Evolutionary conservation across 495 filamentous ascomycete genomes (phyloP).

Genomic region (Tetracladium marchalianum): DNA sequence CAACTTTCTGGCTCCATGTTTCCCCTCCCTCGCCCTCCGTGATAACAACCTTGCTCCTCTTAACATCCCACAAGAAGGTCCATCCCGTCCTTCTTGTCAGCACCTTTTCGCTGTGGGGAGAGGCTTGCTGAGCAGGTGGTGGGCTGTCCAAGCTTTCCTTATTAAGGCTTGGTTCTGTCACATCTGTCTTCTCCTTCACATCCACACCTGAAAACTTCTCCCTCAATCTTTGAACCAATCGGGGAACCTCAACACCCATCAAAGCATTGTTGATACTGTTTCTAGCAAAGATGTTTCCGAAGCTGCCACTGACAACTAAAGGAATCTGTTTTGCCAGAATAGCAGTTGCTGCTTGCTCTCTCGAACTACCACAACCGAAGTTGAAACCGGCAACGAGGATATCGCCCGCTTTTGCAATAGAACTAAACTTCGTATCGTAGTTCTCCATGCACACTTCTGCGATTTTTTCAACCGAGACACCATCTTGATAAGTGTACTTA

Average conservation of each 20-base stretch:
- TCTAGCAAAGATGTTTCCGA: slow-evolving; percentile 79
- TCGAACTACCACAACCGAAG: slow-evolving; percentile 74
- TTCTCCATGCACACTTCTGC: slow-evolving; percentile 86
- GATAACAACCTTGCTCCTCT: slow-evolving; percentile 55
- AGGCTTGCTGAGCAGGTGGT: slow-evolving; percentile 19
- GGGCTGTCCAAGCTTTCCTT: slow-evolving; percentile 35
- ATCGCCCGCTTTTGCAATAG: slow-evolving; percentile 52
- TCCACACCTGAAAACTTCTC: slow-evolving; percentile 38
- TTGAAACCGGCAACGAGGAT: slow-evolving; percentile 84
- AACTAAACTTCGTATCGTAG: slow-evolving; percentile 65
- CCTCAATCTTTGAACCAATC: slow-evolving; percentile 58
- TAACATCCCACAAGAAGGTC: slow-evolving; percentile 80
- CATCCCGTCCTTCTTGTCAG: slow-evolving; percentile 80
- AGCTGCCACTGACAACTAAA: slow-evolving; percentile 75
- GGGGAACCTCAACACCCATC: slow-evolving; percentile 73
- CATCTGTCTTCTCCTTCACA: slow-evolving; percentile 11
- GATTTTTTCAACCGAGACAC: slow-evolving; percentile 67
- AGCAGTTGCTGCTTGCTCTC: slow-evolving; percentile 86
- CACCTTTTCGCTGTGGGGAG: slow-evolving; percentile 33
- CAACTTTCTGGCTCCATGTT: slow-evolving; percentile 72
- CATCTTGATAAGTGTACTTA: slow-evolving; percentile 85
- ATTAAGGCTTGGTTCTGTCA: slow-evolving; percentile 29
- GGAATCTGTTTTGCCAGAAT: slow-evolving; percentile 79
- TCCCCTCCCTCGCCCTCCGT: slow-evolving; percentile 49
- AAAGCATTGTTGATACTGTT: slow-evolving; percentile 93